Evolutionary conservation across 1,284 basidiomycete genomes (phyloP), one percentile per base, ranked within the genome.

Genomic region (Trametes sp.): DNA sequence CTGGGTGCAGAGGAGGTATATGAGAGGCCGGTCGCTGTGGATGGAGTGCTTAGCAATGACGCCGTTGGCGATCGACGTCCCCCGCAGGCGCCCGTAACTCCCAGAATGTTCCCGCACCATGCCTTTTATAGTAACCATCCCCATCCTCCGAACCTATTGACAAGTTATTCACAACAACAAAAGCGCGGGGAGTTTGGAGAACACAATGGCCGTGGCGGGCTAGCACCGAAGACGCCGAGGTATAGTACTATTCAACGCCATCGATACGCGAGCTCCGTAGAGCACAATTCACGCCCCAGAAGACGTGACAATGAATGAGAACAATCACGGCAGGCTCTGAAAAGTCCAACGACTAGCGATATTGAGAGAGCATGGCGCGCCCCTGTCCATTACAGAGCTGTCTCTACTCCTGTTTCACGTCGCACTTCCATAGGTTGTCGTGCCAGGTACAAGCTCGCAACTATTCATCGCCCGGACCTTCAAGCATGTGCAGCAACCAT

Each of bases 11-110:
- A n/a, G n/a, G 21, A 44, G 46, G 55, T 57, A 45, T 60, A 60
- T 57, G 51, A 36, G 35, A 42, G 26, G n/a, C 21, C 29, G 33
- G 61, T 36, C n/a, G 54, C 21, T 35, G 61, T 19, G 44, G 54
- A 52, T 49, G 62, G 54, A 54, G 44, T 53, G 53, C 65, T 65
- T 52, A 61, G 61, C 59, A 48, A 65, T 65, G 63, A 65, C 63
- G 52, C 46, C 24, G 21, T 28, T 24, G 13, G 26, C 51, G 48
- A 56, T 59, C 42, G 61, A 31, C 54, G 33, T 31, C 13, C 5
- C 24, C 41, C 56, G 45, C 36, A 61, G 45, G 53, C 64, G 64
- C 65, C 38, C 55, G 58, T 24, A 57, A 7, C 38, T 26, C 26
- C 66, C 56, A 54, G 66, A 67, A 67, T 29, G 48, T 67, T 67